A percentile compares a stretch with the other conserved stretches of the same genome.
phyloP scores from a whole-genome alignment of 148 eudicot species.

The Rhododendron kiyosumense region DNA sequence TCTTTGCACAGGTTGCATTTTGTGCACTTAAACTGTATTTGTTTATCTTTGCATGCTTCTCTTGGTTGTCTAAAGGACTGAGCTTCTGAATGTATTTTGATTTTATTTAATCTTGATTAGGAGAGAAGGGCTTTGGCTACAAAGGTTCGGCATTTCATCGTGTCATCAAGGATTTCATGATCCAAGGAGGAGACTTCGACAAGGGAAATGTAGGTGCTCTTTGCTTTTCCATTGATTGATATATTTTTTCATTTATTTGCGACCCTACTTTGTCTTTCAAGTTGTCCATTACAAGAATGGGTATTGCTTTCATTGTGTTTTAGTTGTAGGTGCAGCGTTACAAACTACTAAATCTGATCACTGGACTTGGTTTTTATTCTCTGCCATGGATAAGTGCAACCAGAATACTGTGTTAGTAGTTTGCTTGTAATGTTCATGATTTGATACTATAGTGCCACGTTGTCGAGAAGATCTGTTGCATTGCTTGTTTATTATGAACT shows the following conservation, averaged over 20 bases:
- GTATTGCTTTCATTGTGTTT: not conserved
- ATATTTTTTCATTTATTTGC: not conserved
- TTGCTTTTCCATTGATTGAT: not conserved
- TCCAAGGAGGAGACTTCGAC: conserved; percentile 98
- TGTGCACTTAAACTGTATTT: not conserved
- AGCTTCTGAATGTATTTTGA: not conserved
- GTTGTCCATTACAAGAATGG: not conserved
- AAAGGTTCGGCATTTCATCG: conserved; percentile 89
- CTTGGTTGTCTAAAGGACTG: not conserved
- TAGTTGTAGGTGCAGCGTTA: not conserved
- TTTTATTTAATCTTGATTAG: conserved; percentile 30
- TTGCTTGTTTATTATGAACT: not conserved
- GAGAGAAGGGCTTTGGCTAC: conserved; percentile 94
- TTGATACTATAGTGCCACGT: not conserved
- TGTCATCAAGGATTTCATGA: conserved; percentile 95
- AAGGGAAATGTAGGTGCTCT: conserved; percentile 76
- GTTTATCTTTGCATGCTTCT: not conserved
- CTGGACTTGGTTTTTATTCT: not conserved
- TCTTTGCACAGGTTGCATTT: conserved; percentile 80
- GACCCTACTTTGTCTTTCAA: not conserved
- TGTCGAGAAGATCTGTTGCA: not conserved
- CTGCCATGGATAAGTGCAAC: not conserved
- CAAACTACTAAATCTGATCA: not conserved
- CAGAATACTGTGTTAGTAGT: not conserved
- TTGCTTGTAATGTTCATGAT: not conserved